These are phyloP conservation scores for Aspergillus sp. DNA, from an alignment of 2,329 filamentous ascomycete genomes.

Conservation along the genomic window DNA sequence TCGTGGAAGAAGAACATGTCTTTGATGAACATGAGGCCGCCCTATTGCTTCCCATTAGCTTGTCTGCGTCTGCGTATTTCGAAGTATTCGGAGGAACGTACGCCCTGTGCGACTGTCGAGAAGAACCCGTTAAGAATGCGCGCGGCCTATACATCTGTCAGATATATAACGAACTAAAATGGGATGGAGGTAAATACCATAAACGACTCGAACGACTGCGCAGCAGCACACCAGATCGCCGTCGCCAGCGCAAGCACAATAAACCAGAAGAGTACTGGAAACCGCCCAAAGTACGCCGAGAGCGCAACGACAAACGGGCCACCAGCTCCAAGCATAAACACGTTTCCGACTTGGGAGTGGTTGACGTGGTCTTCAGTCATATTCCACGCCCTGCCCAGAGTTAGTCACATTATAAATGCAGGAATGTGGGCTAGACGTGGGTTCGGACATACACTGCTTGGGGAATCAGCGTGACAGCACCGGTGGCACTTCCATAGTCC, in stretches of 20 bases:
- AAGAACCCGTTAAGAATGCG: slow-evolving; percentile 49
- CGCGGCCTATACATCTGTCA: slow-evolving; percentile 27
- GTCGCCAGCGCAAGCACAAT: slow-evolving; percentile 37
- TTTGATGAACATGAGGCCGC: slow-evolving; percentile 46
- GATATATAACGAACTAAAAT: neutral
- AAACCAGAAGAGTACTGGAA: slow-evolving; percentile 46
- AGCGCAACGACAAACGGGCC: slow-evolving; percentile 44
- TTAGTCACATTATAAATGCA: neutral
- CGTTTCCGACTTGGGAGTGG: slow-evolving; percentile 42
- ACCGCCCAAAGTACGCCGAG: slow-evolving; percentile 45
- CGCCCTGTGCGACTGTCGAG: slow-evolving; percentile 42
- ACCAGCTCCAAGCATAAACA: slow-evolving; percentile 47
- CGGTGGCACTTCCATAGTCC: slow-evolving; percentile 45
- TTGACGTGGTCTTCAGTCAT: slow-evolving; percentile 41
- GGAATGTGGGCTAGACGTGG: neutral
- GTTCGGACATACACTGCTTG: slow-evolving; percentile 33
- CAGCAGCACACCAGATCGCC: slow-evolving; percentile 40
- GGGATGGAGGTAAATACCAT: slow-evolving; percentile 18
- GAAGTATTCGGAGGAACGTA: slow-evolving; percentile 19
- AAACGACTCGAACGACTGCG: slow-evolving; percentile 39
- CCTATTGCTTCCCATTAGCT: slow-evolving; percentile 16
- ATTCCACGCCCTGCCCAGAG: slow-evolving; percentile 30
- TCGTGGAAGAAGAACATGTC: slow-evolving; percentile 45
- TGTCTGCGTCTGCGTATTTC: too few relatives aligned
- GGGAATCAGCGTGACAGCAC: slow-evolving; percentile 40